These are phyloP conservation scores for Mycena belliarum DNA, from an alignment of 768 basidiomycete species.

Conservation along the genomic window DNA sequence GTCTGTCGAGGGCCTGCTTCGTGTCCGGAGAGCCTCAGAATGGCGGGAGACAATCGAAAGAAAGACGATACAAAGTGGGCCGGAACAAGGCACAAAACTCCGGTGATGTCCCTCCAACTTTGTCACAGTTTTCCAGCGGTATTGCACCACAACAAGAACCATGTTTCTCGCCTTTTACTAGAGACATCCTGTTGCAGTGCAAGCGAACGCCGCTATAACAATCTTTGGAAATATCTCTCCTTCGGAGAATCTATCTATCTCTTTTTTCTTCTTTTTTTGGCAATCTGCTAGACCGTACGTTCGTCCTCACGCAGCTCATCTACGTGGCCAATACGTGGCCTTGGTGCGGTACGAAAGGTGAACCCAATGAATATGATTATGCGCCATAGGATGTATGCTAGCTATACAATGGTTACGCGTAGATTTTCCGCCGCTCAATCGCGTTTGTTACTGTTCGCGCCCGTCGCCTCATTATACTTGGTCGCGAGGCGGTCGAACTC, in stretches of 20 bases:
- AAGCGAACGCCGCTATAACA: neutral
- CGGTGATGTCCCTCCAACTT: neutral
- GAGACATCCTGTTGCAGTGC: constrained; percentile 14
- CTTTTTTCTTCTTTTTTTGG: neutral
- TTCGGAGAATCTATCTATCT: no score
- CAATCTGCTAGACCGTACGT: no score
- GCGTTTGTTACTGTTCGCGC: constrained; percentile 62
- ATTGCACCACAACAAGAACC: constrained; percentile 13
- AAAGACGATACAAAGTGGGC: neutral
- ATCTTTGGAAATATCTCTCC: constrained; percentile 4
- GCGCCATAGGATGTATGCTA: constrained; percentile 3
- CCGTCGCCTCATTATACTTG: constrained; percentile 72
- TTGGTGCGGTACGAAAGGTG: no score
- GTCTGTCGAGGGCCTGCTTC: no score
- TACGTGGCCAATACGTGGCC: no score
- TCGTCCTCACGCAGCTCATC: no score
- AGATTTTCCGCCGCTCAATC: constrained; percentile 16
- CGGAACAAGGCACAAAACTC: constrained; percentile 10
- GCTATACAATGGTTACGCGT: constrained; percentile 5
- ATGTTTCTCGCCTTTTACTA: constrained; percentile 20
- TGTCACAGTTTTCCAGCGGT: neutral
- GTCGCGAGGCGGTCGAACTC: constrained; percentile 85
- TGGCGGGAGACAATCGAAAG: no score
- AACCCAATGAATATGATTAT: constrained; percentile 3
- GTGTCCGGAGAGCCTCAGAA: no score